Conservation (phyloP, 108 stramenopile species). For the Nannochloropsis granulata region DNA sequence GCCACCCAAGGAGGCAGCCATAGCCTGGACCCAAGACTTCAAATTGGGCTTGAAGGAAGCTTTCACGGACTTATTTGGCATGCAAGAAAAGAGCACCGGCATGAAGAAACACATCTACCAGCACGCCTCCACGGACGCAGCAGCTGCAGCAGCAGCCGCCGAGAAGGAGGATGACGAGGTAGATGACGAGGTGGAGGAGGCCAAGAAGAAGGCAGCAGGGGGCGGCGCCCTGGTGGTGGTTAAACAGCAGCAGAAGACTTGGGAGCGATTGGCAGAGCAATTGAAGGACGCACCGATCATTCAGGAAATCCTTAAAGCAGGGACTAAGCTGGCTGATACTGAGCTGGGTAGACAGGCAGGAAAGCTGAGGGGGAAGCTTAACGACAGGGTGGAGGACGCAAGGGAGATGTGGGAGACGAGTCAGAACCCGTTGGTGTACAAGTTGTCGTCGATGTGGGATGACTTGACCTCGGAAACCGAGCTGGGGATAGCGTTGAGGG, state of each 20-base stretch:
- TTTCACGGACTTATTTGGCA: not conserved
- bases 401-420: conserved; percentile 91
- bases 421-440: conserved; percentile 91
- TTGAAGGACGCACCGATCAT: conserved; percentile 84
- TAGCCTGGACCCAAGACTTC: not conserved
- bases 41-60: not conserved
- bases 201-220: not conserved
- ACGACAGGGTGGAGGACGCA: conserved; percentile 26
- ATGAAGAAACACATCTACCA: not conserved
- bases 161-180: not conserved
- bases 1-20: not conserved
- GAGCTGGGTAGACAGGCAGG: conserved; percentile 5
- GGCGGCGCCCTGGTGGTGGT: conserved; percentile 50
- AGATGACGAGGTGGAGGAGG: conserved; percentile 5
- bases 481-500: conserved; percentile 66
- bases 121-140: not conserved
- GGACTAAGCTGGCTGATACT: not conserved
- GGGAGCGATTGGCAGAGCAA: conserved; percentile 77
- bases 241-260: conserved; percentile 70
- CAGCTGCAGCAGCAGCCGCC: not conserved
- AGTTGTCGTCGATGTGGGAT: conserved; percentile 79
- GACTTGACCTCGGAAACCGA: conserved; percentile 88
- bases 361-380: not conserved
- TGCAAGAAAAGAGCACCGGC: not conserved
- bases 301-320: conserved; percentile 27